Conservation (phyloP, 371 early-diverging fungal genomes). For the Actinomucor elegans region DNA sequence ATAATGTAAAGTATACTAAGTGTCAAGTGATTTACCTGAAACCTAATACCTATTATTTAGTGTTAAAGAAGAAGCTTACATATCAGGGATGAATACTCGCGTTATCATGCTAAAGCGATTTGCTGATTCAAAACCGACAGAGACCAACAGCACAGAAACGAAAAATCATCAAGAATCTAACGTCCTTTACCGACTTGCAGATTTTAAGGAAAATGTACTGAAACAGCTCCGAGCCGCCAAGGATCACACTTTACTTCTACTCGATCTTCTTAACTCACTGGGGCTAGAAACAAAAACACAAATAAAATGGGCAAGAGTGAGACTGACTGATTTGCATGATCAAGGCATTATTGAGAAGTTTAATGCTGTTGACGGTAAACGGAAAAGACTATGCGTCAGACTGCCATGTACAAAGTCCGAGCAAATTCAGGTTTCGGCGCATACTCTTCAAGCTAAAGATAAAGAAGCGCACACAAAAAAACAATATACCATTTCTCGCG, state of each 20-base stretch:
- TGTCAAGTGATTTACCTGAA: no score
- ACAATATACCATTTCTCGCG: conserved; percentile 2
- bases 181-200: conserved; percentile 1
- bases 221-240: not conserved
- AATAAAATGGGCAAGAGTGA: conserved; percentile 9
- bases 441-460: no score
- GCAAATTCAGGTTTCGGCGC: not conserved
- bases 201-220: not conserved
- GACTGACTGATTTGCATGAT: conserved; percentile 3
- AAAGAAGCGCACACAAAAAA: not conserved
- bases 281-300: not conserved
- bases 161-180: not conserved
- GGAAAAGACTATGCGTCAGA: not conserved
- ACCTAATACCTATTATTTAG: conserved; percentile 1
- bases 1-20: conserved; percentile 16
- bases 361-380: conserved; percentile 13
- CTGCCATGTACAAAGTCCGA: not conserved
- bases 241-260: conserved; percentile 6
- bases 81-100: not conserved
- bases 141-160: not conserved
- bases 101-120: conserved; percentile 6
- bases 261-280: not conserved
- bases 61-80: conserved; percentile 9
- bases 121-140: not conserved
- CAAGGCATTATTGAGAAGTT: conserved; percentile 13